Base-by-base conservation (phyloP, 2,329 filamentous ascomycete genomes). In the Nothophaeocryptopus gaeumannii region DNA sequence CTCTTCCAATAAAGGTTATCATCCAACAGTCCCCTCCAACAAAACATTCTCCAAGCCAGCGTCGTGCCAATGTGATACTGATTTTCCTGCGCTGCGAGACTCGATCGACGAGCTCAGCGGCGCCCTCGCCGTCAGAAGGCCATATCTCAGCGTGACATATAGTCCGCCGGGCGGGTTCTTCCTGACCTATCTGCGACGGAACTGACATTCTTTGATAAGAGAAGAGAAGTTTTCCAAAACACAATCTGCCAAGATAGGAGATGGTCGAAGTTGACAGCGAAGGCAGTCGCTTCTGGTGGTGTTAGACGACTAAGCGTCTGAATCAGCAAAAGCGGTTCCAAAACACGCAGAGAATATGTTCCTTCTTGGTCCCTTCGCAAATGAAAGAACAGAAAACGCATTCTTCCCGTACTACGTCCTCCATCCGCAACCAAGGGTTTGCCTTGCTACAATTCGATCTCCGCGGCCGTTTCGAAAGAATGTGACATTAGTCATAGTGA, bases 241-340 rank as follows among this genome's bases (percentile, higher is more conserved):
- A 34, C 31, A 50, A 38, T 41, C 47, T 31, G 10, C 20, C 30
- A 39, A 50, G 34, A 54, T 50, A 55, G 45, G 50, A 54, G 39
- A 52, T 49, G 20, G 20, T 26, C 20, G 20, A 26, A 26, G 20
- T 26, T 26, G 20, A 32, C 39, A 48, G 58, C 58, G 58, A 61
- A 63, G 60, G 60, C 58, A 60, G 59, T 62, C 58, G 59, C 58
- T 48, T 41, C 51, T 51, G n/a, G 51, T 48, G 38, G 45, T 48
- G 20, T n/a, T n/a, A n/a, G 20, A 26, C 20, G 20, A 26, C 20
- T 7, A 26, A 26, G 20, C 20, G 20, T 26, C 20, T 26, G 20
- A 26, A 26, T 26, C 20, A 26, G 20, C 20, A 26, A 26, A 26
- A 26, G 20, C 20, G 20, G 20, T 26, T 26, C 20, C 20, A 26